Conservation (phyloP, 2,329 filamentous ascomycete species). For the Paecilomyces formosus region DNA sequence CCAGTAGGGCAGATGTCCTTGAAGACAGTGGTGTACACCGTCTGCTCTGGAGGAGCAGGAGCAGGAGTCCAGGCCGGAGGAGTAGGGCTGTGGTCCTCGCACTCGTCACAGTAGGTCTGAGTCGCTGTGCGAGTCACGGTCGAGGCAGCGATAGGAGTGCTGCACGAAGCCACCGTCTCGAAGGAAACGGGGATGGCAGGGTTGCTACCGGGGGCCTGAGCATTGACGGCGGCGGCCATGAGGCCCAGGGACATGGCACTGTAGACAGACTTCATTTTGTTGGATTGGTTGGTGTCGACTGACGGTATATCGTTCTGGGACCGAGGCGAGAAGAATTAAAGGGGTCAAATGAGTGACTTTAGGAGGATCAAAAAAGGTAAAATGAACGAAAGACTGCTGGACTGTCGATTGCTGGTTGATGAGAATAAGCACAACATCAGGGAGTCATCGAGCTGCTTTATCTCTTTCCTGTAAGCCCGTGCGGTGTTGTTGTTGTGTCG, state of each 20-base stretch:
- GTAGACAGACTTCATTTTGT: slow-evolving; percentile 28
- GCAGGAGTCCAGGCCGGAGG: background rate
- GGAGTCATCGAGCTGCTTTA: slow-evolving; percentile 6
- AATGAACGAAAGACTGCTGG: background rate
- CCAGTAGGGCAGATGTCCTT: background rate
- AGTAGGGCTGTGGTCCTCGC: background rate
- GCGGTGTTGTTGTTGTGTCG: background rate
- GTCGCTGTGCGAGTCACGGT: background rate
- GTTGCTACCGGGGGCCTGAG: slow-evolving; percentile 11
- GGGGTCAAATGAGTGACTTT: slow-evolving; percentile 5
- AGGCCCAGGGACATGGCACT: slow-evolving; percentile 28
- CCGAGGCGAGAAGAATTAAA: slow-evolving; percentile 1
- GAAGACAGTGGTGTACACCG: background rate
- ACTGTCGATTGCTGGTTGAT: background rate
- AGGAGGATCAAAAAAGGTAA: background rate
- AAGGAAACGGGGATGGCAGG: too few relatives aligned
- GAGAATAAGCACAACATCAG: background rate
- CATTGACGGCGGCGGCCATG: slow-evolving; percentile 23
- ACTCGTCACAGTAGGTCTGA: background rate
- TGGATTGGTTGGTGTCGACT: background rate
- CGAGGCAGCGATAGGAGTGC: background rate
- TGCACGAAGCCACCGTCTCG: background rate
- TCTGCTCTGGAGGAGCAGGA: background rate
- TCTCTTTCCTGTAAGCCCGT: background rate
- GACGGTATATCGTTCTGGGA: slow-evolving; percentile 4